Conservation (phyloP, 1,284 basidiomycete genomes). For the Ceratorhiza oryzae-sativae region DNA sequence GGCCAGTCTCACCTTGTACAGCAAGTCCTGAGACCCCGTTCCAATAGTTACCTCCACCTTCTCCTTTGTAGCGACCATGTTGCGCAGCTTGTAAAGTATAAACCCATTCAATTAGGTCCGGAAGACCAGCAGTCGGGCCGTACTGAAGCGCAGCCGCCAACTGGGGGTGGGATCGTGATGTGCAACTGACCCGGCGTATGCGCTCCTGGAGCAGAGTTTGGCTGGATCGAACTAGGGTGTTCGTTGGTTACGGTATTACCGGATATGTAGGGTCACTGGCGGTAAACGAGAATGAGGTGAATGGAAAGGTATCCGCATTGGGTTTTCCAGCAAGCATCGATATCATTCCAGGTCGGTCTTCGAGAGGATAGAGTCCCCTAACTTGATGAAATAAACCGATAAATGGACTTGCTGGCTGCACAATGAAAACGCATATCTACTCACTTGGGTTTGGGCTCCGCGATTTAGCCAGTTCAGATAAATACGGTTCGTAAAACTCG, state of each 20-base stretch:
- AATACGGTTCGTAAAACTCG: slow-evolving; percentile 17
- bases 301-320: slow-evolving; percentile 89
- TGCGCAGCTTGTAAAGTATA: slow-evolving; percentile 68
- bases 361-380: slow-evolving; percentile 74
- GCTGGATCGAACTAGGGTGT: background rate
- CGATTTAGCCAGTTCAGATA: slow-evolving; percentile 15
- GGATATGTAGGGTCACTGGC: background rate
- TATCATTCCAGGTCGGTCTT: slow-evolving; percentile 79
- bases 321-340: slow-evolving; percentile 90
- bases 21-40: slow-evolving; percentile 85
- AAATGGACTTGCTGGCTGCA: background rate
- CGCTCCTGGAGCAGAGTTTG: slow-evolving; percentile 49
- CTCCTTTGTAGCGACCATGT: slow-evolving; percentile 65
- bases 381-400: slow-evolving; percentile 48
- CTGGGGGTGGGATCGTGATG: slow-evolving; percentile 63
- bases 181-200: slow-evolving; percentile 50
- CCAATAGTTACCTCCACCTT: slow-evolving; percentile 78
- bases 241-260: background rate
- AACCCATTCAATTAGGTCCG: slow-evolving; percentile 67
- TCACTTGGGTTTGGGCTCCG: slow-evolving; percentile 22
- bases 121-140: slow-evolving; percentile 75
- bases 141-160: slow-evolving; percentile 77
- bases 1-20: slow-evolving; percentile 82
- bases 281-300: slow-evolving; percentile 50
- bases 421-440: background rate